phyloP scores from a whole-genome alignment of 495 filamentous ascomycete species.

The Aspergillus sparsus region DNA sequence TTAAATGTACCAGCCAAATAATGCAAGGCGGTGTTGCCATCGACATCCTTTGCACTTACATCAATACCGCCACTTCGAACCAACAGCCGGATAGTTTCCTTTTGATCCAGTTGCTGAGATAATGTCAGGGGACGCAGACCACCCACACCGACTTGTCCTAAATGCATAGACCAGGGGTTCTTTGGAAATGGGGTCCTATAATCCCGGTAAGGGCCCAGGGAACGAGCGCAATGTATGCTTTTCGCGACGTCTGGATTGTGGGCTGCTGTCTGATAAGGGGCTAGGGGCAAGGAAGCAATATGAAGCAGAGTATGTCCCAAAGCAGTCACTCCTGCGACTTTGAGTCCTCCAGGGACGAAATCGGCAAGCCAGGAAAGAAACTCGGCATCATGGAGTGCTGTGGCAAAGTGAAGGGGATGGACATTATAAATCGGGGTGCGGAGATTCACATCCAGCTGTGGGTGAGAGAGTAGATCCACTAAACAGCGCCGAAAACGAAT shows the following conservation, averaged over 20 bases:
- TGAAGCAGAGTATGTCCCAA: slow-evolving; percentile 23
- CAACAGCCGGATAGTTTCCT: slow-evolving; percentile 14
- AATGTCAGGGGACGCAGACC: slow-evolving; percentile 3
- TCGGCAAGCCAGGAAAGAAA: slow-evolving; percentile 18
- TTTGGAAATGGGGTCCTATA: slow-evolving; percentile 1
- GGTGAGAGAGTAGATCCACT: slow-evolving; percentile 11
- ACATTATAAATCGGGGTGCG: slow-evolving; percentile 23
- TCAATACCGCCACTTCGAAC: slow-evolving; percentile 12
- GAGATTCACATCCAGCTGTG: slow-evolving; percentile 13
- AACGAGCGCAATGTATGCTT: slow-evolving; percentile 20
- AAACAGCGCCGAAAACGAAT: slow-evolving; percentile 2
- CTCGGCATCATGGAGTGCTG: slow-evolving; percentile 18
- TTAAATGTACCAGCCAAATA: slow-evolving; percentile 20
- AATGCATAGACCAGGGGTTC: background rate
- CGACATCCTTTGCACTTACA: slow-evolving; percentile 17
- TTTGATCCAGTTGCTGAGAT: slow-evolving; percentile 11
- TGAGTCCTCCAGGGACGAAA: slow-evolving; percentile 8
- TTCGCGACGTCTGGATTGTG: slow-evolving; percentile 4
- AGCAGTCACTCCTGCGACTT: slow-evolving; percentile 5
- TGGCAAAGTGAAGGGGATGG: slow-evolving; percentile 24
- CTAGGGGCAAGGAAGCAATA: slow-evolving; percentile 14
- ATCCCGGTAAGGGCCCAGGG: slow-evolving; percentile 4
- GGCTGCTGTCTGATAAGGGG: background rate
- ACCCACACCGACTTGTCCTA: background rate
- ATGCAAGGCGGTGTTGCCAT: slow-evolving; percentile 22